These are phyloP conservation scores for Alliaria petiolata DNA, from an alignment of 345 rosid genomes.

Conservation along the genomic window DNA sequence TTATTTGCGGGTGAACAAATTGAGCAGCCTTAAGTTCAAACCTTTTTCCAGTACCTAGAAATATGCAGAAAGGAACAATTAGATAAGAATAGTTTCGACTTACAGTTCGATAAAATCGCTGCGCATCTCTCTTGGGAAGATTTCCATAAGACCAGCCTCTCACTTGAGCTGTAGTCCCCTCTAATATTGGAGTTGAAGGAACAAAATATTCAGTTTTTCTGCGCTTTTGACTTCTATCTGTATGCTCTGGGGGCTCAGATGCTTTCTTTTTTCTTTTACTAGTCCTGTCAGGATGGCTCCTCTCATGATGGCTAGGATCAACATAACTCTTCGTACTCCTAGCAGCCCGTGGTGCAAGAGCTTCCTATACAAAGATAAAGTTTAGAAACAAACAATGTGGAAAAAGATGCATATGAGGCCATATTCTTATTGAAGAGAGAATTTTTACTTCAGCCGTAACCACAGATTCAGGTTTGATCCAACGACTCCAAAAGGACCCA, in stretches of 20 bases:
- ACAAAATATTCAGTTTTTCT: slow-evolving; percentile 69
- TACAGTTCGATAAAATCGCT: slow-evolving; percentile 92
- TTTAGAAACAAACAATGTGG: background rate
- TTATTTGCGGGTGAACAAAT: background rate
- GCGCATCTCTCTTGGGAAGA: slow-evolving; percentile 94
- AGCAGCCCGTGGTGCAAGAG: slow-evolving; percentile 96
- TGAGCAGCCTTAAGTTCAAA: too few relatives aligned
- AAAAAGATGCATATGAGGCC: background rate
- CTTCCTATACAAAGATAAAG: slow-evolving; percentile 50
- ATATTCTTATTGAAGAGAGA: slow-evolving; percentile 10
- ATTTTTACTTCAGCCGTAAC: slow-evolving; percentile 78
- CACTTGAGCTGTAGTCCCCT: slow-evolving; percentile 95
- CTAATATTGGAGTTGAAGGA: slow-evolving; percentile 67
- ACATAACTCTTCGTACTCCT: slow-evolving; percentile 88
- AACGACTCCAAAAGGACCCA: slow-evolving; percentile 99
- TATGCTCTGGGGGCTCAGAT: slow-evolving; percentile 57
- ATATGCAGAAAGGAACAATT: slow-evolving; percentile 1
- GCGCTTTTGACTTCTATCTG: slow-evolving; percentile 70
- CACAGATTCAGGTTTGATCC: slow-evolving; percentile 97
- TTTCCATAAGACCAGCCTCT: slow-evolving; percentile 98
- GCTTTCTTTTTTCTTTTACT: slow-evolving; percentile 91
- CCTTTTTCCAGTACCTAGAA: too few relatives aligned
- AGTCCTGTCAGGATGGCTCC: slow-evolving; percentile 64
- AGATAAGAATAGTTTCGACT: slow-evolving; percentile 9
- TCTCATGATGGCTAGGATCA: slow-evolving; percentile 69